Evolutionary conservation across 257 asterid species (phyloP).

Genomic region (Jacaranda mimosifolia): DNA sequence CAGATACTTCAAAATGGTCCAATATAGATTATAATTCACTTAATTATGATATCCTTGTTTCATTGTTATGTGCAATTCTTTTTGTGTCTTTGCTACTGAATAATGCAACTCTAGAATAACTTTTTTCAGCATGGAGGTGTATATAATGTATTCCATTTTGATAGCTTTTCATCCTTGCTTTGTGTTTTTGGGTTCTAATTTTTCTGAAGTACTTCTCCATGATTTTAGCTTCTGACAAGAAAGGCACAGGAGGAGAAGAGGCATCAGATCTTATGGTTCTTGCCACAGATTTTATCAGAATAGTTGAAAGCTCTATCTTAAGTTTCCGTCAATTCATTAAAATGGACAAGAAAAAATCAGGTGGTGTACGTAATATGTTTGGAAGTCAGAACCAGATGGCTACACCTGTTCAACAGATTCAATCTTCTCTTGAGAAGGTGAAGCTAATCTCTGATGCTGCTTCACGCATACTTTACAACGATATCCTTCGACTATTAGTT

Average conservation of each 20-base stretch:
- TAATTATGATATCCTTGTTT: too few relatives aligned
- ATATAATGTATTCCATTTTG: neutral
- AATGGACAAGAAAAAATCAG: conserved; percentile 78
- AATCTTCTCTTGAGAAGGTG: conserved; percentile 82
- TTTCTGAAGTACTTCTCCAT: conserved; percentile 27
- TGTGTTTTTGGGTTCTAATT: neutral
- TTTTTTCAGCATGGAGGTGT: too few relatives aligned
- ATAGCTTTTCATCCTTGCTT: neutral
- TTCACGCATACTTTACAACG: neutral
- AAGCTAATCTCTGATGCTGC: neutral
- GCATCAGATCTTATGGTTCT: conserved; percentile 53
- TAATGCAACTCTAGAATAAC: too few relatives aligned
- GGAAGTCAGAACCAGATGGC: conserved; percentile 71
- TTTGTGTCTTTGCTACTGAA: neutral
- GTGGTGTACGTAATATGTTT: conserved; percentile 55
- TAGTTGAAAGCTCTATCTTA: conserved; percentile 77
- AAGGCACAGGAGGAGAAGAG: conserved; percentile 57
- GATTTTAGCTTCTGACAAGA: conserved; percentile 69
- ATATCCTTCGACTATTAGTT: neutral
- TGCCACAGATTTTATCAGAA: conserved; percentile 67
- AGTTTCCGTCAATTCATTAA: conserved; percentile 76
- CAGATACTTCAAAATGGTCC: too few relatives aligned
- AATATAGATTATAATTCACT: too few relatives aligned
- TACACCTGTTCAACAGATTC: conserved; percentile 83
- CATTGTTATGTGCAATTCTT: too few relatives aligned